A percentile compares a stretch with the other conserved stretches of the same genome.
These are phyloP conservation scores for Populus pruinosa DNA, from an alignment of 345 rosid species.

Conservation along the genomic window DNA sequence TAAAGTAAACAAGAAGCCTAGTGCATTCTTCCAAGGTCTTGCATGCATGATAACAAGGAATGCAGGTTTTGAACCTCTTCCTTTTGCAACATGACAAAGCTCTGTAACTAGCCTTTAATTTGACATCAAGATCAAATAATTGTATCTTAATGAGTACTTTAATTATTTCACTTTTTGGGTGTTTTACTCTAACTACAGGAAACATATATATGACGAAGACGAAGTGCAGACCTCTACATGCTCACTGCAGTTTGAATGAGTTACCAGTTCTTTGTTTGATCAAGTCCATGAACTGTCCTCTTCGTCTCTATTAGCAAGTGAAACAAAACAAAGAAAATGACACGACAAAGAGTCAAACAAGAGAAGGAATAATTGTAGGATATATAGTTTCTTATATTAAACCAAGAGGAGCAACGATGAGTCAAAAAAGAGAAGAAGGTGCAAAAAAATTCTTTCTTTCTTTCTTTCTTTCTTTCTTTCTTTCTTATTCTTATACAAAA, in stretches of 20 bases:
- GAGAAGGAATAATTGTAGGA: not conserved
- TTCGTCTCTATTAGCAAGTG: slow-evolving; percentile 20
- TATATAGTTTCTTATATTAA: no score
- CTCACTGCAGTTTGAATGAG: slow-evolving; percentile 22
- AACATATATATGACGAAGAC: slow-evolving; percentile 3
- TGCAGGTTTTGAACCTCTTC: slow-evolving; percentile 31
- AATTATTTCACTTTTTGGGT: not conserved
- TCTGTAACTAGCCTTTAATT: slow-evolving; percentile 19
- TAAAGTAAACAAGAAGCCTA: not conserved
- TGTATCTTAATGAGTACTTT: not conserved
- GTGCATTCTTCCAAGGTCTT: not conserved
- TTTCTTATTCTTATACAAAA: not conserved
- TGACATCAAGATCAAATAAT: slow-evolving; percentile 10
- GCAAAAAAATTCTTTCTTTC: not conserved
- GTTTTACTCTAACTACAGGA: not conserved
- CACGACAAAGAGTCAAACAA: not conserved
- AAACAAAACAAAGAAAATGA: not conserved
- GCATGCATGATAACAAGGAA: slow-evolving; percentile 20
- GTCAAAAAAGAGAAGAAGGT: not conserved
- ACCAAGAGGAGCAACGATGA: not conserved
- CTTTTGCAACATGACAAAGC: slow-evolving; percentile 29
- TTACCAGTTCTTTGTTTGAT: slow-evolving; percentile 37
- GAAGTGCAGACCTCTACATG: slow-evolving; percentile 38
- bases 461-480: not conserved
- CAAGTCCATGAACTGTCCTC: slow-evolving; percentile 32